Evolutionary conservation across 805 yeast species (phyloP).

Genomic region (Hanseniaspora opuntiae): DNA sequence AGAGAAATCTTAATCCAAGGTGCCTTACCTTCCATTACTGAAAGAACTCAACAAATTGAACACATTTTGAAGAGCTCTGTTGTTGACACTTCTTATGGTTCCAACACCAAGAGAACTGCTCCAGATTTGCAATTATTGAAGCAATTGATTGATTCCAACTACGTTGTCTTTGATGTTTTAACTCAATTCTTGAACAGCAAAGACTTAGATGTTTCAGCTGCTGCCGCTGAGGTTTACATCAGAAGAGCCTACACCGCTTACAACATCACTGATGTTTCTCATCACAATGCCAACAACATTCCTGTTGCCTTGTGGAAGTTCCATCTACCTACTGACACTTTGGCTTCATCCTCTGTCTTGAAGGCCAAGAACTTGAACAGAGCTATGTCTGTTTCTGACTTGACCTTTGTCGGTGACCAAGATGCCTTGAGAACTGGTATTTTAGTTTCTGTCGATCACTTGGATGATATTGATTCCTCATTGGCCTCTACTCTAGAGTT

Average conservation of each 20-base stretch:
- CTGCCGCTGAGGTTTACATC: constrained; percentile 92
- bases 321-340: constrained; percentile 73
- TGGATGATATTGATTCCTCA: constrained; percentile 83
- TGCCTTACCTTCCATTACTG: constrained; percentile 88
- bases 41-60: constrained; percentile 93
- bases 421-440: constrained; percentile 75
- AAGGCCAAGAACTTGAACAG: constrained; percentile 48
- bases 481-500: constrained; percentile 61
- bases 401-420: constrained; percentile 71
- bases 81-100: constrained; percentile 80
- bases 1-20: constrained; percentile 94
- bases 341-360: constrained; percentile 50
- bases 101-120: constrained; percentile 57
- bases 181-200: constrained; percentile 74
- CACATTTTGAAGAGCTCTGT: constrained; percentile 88
- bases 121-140: constrained; percentile 71
- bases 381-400: constrained; percentile 85
- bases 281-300: constrained; percentile 38
- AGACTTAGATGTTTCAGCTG: constrained; percentile 82
- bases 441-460: constrained; percentile 61
- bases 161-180: constrained; percentile 89
- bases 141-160: constrained; percentile 91
- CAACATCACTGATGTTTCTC: constrained; percentile 62
- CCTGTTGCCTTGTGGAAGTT: constrained; percentile 82
- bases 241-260: constrained; percentile 96